A percentile compares a stretch with the other conserved stretches of the same genome.
phyloP scores from a whole-genome alignment of 169 alveolate species.

The Plasmodium fragile region DNA sequence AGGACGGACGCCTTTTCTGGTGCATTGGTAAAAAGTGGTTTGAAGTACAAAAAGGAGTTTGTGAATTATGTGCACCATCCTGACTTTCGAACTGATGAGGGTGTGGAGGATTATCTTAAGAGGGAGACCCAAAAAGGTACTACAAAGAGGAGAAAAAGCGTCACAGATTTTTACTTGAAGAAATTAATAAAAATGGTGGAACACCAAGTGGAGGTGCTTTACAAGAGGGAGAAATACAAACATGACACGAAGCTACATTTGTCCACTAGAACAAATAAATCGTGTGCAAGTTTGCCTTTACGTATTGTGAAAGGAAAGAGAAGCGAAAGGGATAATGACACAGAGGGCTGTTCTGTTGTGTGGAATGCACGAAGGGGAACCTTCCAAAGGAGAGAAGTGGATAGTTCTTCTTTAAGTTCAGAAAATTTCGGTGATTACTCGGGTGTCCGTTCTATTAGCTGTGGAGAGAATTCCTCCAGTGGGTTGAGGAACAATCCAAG shows the following conservation, averaged over 20 bases:
- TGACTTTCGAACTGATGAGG: background rate
- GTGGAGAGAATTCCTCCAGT: background rate
- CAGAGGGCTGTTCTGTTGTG: background rate
- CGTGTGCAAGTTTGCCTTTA: background rate
- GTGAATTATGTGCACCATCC: background rate
- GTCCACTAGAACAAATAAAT: background rate
- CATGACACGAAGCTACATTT: background rate
- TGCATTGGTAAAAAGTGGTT: background rate
- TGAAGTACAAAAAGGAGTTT: background rate
- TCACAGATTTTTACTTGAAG: slow-evolving; percentile 23
- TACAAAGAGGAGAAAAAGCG: background rate
- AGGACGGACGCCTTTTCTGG: background rate
- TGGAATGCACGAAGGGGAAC: background rate
- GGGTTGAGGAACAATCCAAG: background rate
- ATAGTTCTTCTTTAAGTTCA: background rate
- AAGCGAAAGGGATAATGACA: background rate
- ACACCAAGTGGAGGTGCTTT: slow-evolving; percentile 2
- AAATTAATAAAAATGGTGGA: slow-evolving; percentile 19
- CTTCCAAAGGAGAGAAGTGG: background rate
- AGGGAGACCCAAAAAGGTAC: slow-evolving; percentile 1
- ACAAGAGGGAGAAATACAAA: slow-evolving; percentile 15
- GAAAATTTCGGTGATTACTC: background rate
- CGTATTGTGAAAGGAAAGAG: background rate
- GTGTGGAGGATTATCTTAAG: background rate
- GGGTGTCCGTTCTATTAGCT: background rate